Conservation (phyloP, 2,329 filamentous ascomycete genomes). For the Neonectria hederae region DNA sequence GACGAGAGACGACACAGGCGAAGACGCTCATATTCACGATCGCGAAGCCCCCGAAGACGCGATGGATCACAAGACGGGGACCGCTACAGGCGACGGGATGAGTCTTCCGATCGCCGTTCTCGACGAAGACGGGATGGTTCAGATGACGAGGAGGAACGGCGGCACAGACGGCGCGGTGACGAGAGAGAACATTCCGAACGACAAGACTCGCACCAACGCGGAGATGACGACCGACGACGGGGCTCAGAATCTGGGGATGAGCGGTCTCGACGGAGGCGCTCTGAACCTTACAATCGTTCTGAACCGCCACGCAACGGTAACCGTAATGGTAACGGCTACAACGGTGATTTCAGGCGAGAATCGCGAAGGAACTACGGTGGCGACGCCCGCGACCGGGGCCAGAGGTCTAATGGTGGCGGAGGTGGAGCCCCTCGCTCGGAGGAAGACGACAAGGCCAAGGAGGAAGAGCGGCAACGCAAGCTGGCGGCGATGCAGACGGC, state of each 20-base stretch:
- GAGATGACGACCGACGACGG: conserved; percentile 33
- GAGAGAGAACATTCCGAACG: conserved; percentile 23
- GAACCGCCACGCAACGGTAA: conserved; percentile 13
- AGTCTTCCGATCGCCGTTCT: conserved; percentile 38
- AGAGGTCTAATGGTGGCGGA: conserved; percentile 34
- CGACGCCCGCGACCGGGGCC: conserved; percentile 37
- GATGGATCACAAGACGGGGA: conserved; percentile 45
- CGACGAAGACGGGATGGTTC: conserved; percentile 34
- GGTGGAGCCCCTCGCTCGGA: conserved; percentile 29
- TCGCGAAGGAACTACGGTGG: conserved; percentile 28
- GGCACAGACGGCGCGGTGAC: conserved; percentile 32
- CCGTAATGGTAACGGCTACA: conserved; percentile 8
- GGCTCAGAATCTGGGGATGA: conserved; percentile 42
- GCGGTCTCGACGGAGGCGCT: conserved; percentile 43
- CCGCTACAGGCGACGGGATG: conserved; percentile 38
- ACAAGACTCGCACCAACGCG: conserved; percentile 20
- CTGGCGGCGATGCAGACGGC: conserved; percentile 79
- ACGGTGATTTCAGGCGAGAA: conserved; percentile 21
- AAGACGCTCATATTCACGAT: conserved; percentile 58
- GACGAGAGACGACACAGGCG: conserved; percentile 52
- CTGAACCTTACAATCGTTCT: conserved; percentile 16
- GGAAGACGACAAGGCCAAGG: conserved; percentile 46
- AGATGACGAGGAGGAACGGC: conserved; percentile 28
- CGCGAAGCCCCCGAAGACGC: conserved; percentile 52
- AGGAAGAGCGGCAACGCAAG: conserved; percentile 71